A percentile compares a stretch with the other conserved stretches of the same genome.
These are phyloP conservation scores for Bipolaris oryzae DNA, from an alignment of 2,329 filamentous ascomycete genomes.

Conservation along the genomic window DNA sequence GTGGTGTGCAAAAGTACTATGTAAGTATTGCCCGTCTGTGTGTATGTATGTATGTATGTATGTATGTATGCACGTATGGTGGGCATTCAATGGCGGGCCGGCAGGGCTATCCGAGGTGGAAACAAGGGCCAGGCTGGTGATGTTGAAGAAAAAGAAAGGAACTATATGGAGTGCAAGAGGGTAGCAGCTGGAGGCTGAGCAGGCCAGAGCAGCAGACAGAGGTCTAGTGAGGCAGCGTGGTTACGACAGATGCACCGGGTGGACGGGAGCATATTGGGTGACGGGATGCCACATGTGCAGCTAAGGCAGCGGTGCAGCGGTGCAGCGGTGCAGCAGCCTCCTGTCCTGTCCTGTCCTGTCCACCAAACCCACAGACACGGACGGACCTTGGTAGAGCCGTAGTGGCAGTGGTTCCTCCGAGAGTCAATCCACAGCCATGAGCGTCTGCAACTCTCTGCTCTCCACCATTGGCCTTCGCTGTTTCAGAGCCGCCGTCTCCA, in stretches of 20 bases:
- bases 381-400: constrained; percentile 20
- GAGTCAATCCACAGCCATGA: constrained; percentile 17
- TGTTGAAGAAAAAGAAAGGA: constrained; percentile 11
- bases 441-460: constrained; percentile 27
- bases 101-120: constrained; percentile 16
- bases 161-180: constrained; percentile 8
- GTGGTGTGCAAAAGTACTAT: neutral
- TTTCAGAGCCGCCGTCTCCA: constrained; percentile 32
- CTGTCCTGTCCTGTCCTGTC: constrained; percentile 8
- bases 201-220: constrained; percentile 4
- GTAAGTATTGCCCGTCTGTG: too few species aligned
- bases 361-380: constrained; percentile 8
- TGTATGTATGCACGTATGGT: too few species aligned
- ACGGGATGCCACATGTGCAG: constrained; percentile 28
- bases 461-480: constrained; percentile 28
- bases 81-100: constrained; percentile 14
- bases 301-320: constrained; percentile 20
- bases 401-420: constrained; percentile 20
- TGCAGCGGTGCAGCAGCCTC: constrained; percentile 9
- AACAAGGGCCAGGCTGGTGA: constrained; percentile 3
- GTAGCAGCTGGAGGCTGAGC: neutral
- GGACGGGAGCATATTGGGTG: constrained; percentile 29
- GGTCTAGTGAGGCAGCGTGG: constrained; percentile 19
- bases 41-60: too few species aligned
- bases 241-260: constrained; percentile 16